Evolutionary conservation across 164 flowering plant genomes (phyloP).

Genomic region (Litsea cubeba): DNA sequence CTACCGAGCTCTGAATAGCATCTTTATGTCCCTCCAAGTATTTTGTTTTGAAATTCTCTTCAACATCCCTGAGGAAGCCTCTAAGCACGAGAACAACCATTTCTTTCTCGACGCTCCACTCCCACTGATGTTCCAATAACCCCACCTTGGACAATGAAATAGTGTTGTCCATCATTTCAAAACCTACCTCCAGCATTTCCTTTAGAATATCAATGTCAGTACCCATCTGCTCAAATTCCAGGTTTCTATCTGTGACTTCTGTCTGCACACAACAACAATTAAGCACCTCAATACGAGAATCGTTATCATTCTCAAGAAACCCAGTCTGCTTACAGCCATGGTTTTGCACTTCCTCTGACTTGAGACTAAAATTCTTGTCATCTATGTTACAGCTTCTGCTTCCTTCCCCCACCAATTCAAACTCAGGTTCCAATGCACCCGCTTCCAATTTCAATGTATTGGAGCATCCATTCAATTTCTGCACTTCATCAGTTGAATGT

Average conservation of each 20-base stretch:
- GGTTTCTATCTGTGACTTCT: constrained; percentile 14
- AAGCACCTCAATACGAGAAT: constrained; percentile 1
- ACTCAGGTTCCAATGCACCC: constrained; percentile 10
- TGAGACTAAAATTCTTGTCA: background rate
- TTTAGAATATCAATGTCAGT: constrained; percentile 58
- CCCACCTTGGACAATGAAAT: constrained; percentile 38
- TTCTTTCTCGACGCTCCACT: constrained; percentile 51
- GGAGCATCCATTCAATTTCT: constrained; percentile 12
- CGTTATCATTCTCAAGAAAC: background rate
- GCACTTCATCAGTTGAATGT: constrained; percentile 17
- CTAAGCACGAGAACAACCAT: constrained; percentile 21
- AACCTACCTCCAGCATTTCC: constrained; percentile 60
- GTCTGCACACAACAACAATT: constrained; percentile 12
- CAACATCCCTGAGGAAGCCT: constrained; percentile 36
- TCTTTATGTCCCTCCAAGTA: constrained; percentile 9
- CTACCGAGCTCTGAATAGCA: constrained; percentile 6
- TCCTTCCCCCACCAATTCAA: constrained; percentile 11
- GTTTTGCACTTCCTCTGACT: background rate
- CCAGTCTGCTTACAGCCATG: background rate
- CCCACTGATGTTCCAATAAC: constrained; percentile 57
- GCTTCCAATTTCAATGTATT: background rate
- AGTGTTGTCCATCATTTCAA: constrained; percentile 53
- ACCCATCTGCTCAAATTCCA: constrained; percentile 49
- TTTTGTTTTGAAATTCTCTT: constrained; percentile 21
- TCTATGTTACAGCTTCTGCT: background rate